Evolutionary conservation across 805 yeast genomes (phyloP), one percentile per base, ranked within the genome.

Genomic region (Wickerhamiella siamensis): DNA sequence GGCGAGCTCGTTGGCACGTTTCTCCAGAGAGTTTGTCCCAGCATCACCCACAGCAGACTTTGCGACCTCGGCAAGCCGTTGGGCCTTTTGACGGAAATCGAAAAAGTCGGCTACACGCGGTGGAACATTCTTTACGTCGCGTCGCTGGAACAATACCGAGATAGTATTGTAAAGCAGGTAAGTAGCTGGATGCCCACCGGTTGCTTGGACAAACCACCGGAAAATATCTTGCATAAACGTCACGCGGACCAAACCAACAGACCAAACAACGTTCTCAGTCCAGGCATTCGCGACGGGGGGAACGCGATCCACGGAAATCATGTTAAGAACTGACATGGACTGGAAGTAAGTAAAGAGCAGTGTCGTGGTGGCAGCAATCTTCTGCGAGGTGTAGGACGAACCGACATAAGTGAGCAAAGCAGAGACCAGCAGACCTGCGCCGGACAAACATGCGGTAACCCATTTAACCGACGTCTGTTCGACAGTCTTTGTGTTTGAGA

Each of bases 231-330:
- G 95, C 94, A 87, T 82, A 57, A 86, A 87, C 2, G 56, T 53
- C 33, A 81, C 72, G 57, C 79, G 67, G 51, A 87, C 83, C 45
- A 87, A 67, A 2, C 96, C 96, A 81, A 87, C 82, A 1, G 95
- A 83, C 96, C 96, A 87, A 22, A 84, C 86, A 54, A 87, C 67
- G 56, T 87, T 86, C 59, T 83, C 93, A 5, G 86, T 67, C 96
- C 96, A 87, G 8, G 94, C 77, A 10, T 81, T 71, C 6, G 94
- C 95, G 54, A 87, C 83, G 15, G 95, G 95, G 6, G 96, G 96
- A 4, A 83, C 78, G 44, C 79, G 67, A 53, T 79, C 83, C 38
- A 84, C 95, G 47, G 80, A 79, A 58, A 78, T 73, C 95, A 87
- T 83, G 22, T 79, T 68, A 35, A 86, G 76, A 40, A 86, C 75